Evolutionary conservation across 345 rosid genomes (phyloP), one percentile per base, ranked within the genome.

Genomic region (Garcia nutans): DNA sequence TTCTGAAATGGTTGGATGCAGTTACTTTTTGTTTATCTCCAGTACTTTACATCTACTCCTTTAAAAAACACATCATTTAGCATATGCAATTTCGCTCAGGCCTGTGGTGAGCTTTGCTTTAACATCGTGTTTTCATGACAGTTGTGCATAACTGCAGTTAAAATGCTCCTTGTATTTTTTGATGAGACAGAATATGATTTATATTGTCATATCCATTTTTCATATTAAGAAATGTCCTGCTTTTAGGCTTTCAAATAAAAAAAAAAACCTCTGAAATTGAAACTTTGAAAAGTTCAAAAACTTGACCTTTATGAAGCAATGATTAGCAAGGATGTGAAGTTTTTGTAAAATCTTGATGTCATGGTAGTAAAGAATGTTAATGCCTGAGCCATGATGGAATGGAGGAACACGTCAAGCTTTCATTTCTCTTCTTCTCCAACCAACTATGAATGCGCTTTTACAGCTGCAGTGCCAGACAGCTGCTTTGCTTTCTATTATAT

Each of bases 1-100:
- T 83, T 76, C 96, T 1, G 96, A 84, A 84, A 86, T 86, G 93
- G 96, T 91, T 81, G 59, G 22, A 58, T 26, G 49, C 49, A 67
- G 28, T 72, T 72, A 23, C 31, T 58, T 57, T 23, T 37, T 37
- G 55, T 63, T 42, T 9, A 12, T 68, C 58, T 49, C 26, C 6
- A n/a, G 20, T 56, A 1, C 15, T 24, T 24, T 63, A 26, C 57
- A 28, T 33, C 20, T 20, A 13, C 33, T 69, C 58, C 58, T 74
- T 23, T 3, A 60, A 60, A 44, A 3, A 61, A 72, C 37, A 60
- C 41, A 59, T 19, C 47, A 62, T 77, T 70, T 52, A 49, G 73
- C 57, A 17, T 24, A 57, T 22, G 65, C 17, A 54, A 16, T 75
- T 67, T 66, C 26, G 22, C 50, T 49, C 8, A 15, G 37, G 50